Evolutionary conservation across 2,329 filamentous ascomycete species (phyloP), one percentile per base, ranked within the genome.

Genomic region (Paraconiothyrium brasiliense): DNA sequence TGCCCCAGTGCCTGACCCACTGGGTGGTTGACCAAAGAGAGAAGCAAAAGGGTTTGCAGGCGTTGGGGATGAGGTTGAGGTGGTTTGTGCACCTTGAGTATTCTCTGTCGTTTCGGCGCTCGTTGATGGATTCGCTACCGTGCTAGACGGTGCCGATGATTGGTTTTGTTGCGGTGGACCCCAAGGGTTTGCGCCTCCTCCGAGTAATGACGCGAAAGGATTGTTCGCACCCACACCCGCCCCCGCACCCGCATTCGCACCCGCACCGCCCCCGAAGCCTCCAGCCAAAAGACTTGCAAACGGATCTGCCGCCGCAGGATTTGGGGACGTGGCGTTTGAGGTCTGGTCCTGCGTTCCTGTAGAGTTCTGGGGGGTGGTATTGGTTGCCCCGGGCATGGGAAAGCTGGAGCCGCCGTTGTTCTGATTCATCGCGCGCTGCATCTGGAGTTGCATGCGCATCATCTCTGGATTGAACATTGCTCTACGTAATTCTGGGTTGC

Each of bases 391-490:
- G 1, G 95, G 95, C 54, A 94, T 94, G 13, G 95, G 94, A 76
- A 99, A 98, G 5, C 87, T 84, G 47, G 82, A 60, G 79, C 82
- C 62, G 79, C 84, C 58, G 80, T 54, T 82, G 83, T 58, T 71
- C 9, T 70, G 48, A 83, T 85, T 82, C 82, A 89, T 87, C 60
- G 81, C 79, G 62, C 91, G 86, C 75, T 94, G 91, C 88, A 98
- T 90, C 64, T 92, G 89, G 72, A 92, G 87, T 71, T 94, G 92
- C 77, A 92, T 89, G 60, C 93, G 86, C 67, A 99, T 87, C 70
- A 93, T 89, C 48, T 93, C 88, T 4, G 95, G 95, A 75, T 96
- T 93, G 64, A 93, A 94, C 85, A 99, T 90, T 91, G 98, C 95
- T 55, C 91, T 86, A 72, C 95, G 88, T 81, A 98, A 93, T 66